Percentiles rank a stretch among this genome's conserved stretches.
These are phyloP conservation scores for Helianthus annuus DNA, from an alignment of 129 eudicot species.

Conservation along the genomic window DNA sequence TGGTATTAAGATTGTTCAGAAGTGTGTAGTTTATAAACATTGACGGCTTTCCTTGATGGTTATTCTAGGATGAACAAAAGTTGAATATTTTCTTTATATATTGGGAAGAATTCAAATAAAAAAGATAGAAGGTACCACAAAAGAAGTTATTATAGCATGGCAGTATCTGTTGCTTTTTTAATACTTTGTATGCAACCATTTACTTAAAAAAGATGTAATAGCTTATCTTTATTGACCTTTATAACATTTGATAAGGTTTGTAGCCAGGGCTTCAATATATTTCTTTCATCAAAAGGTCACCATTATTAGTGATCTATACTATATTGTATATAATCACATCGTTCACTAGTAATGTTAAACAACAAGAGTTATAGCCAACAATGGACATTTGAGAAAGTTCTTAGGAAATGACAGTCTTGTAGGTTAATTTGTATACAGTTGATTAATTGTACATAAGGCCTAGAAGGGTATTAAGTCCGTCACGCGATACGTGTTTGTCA, in stretches of 20 bases:
- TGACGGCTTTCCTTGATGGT: neutral
- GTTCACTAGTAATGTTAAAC: neutral
- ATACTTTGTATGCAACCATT: slow-evolving; percentile 5
- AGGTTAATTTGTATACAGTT: neutral
- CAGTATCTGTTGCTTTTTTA: neutral
- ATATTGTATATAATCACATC: neutral
- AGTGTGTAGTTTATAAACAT: neutral
- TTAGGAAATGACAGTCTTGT: neutral
- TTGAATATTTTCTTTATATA: neutral
- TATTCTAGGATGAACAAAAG: neutral
- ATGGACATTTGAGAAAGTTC: neutral
- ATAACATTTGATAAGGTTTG: neutral
- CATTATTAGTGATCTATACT: neutral
- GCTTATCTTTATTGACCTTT: slow-evolving; percentile 2
- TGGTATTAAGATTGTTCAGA: slow-evolving; percentile 2
- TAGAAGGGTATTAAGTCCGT: neutral
- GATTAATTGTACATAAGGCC: neutral
- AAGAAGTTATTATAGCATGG: neutral
- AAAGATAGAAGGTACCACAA: neutral
- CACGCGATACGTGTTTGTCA: neutral
- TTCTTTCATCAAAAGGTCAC: slow-evolving; percentile 1
- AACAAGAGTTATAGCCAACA: neutral
- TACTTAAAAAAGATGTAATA: neutral
- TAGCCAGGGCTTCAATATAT: neutral
- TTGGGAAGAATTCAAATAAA: neutral